A percentile compares a stretch with the other conserved stretches of the same genome.
phyloP scores from a whole-genome alignment of 331 rosid genomes.

The Quercus phellos region DNA sequence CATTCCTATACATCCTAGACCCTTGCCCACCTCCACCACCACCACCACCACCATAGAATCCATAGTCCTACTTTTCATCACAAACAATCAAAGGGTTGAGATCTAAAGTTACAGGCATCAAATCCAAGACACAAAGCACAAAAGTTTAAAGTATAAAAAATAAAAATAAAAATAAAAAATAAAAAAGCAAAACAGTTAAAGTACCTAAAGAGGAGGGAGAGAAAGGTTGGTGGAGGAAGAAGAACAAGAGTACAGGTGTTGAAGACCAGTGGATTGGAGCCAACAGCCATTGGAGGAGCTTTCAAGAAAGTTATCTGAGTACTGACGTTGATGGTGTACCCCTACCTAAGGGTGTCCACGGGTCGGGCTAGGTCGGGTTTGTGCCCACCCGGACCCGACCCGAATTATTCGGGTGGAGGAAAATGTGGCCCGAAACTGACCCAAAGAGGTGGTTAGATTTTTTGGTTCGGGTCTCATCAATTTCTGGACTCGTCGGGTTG shows the following conservation, averaged over 20 bases:
- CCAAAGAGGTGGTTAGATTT: too few relatives aligned
- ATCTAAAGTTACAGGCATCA: constrained; percentile 6
- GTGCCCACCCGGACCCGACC: too few relatives aligned
- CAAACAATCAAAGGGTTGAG: constrained; percentile 29
- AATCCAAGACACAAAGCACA: neutral
- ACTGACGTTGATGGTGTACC: constrained; percentile 74
- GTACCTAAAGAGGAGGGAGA: constrained; percentile 63
- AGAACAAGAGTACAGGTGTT: constrained; percentile 61
- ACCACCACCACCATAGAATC: constrained; percentile 46
- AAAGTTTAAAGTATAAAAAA: neutral
- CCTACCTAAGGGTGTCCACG: too few relatives aligned
- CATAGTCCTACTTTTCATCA: constrained; percentile 59
- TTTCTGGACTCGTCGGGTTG: too few relatives aligned
- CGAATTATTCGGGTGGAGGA: too few relatives aligned
- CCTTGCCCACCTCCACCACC: constrained; percentile 60
- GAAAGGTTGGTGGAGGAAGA: constrained; percentile 57
- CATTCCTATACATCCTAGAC: constrained; percentile 64
- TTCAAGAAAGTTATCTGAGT: constrained; percentile 83
- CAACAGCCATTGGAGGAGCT: constrained; percentile 72
- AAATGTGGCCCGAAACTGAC: too few relatives aligned
- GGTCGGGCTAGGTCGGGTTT: too few relatives aligned
- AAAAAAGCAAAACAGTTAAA: neutral
- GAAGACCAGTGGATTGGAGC: constrained; percentile 96
- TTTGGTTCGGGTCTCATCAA: too few relatives aligned
- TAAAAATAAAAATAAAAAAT: neutral